A percentile compares a stretch with the other conserved stretches of the same genome.
These are phyloP conservation scores for Backusella tarrabulga DNA, from an alignment of 192 early-diverging fungal genomes.

Conservation along the genomic window DNA sequence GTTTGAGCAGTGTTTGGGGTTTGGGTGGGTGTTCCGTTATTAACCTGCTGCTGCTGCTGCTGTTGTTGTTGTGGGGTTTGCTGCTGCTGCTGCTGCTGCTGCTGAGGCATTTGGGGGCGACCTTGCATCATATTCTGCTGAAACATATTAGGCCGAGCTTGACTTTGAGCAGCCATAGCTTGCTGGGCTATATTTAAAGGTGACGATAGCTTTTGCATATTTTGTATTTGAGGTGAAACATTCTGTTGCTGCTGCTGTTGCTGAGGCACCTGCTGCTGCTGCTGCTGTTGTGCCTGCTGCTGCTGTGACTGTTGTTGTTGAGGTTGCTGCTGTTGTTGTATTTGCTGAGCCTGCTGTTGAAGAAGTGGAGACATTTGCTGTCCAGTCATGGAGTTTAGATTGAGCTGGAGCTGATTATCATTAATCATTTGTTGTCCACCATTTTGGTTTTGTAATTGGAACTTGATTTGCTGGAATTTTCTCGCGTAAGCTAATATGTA, in stretches of 20 bases:
- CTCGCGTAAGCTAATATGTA: conserved; percentile 31
- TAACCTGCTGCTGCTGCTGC: conserved; percentile 2
- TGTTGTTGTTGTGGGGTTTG: not conserved
- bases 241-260: conserved; percentile 20
- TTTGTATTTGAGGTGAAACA: conserved; percentile 12
- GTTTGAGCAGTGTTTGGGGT: not conserved
- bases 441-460: conserved; percentile 19
- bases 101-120: conserved; percentile 15
- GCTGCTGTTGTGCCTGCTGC: not conserved
- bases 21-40: not conserved
- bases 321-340: conserved; percentile 10
- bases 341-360: conserved; percentile 14
- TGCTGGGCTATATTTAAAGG: conserved; percentile 16
- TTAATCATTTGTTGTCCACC: conserved; percentile 6
- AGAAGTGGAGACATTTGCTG: not conserved
- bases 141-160: conserved; percentile 10
- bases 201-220: conserved; percentile 17
- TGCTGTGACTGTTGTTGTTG: not conserved
- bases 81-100: not conserved
- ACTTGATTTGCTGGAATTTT: conserved; percentile 36
- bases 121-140: conserved; percentile 26
- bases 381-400: conserved; percentile 5
- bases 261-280: conserved; percentile 10
- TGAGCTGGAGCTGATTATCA: conserved; percentile 15
- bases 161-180: conserved; percentile 27